Conservation (phyloP, 2,329 filamentous ascomycete species). For the Colletotrichum acutatum region DNA sequence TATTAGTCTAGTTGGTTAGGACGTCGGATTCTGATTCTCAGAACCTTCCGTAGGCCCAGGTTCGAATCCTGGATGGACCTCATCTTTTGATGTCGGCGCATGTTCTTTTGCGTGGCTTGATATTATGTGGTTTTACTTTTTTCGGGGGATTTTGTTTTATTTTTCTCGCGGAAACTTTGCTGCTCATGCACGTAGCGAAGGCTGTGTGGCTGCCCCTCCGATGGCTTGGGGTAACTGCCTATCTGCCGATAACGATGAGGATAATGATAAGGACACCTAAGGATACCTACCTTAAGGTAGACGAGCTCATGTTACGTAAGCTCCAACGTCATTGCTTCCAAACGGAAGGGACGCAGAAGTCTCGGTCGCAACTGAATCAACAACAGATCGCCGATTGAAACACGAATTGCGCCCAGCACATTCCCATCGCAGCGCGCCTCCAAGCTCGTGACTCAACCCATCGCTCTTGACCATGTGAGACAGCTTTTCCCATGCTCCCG, state of each 20-base stretch:
- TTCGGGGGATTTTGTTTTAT: background rate
- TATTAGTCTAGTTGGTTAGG: slow-evolving; percentile 37
- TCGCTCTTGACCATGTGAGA: background rate
- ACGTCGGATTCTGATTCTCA: slow-evolving; percentile 33
- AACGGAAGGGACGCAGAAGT: background rate
- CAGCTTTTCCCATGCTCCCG: background rate
- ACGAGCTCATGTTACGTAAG: background rate
- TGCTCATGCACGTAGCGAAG: slow-evolving; percentile 8
- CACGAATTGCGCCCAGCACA: slow-evolving; percentile 5
- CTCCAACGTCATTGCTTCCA: slow-evolving; percentile 22
- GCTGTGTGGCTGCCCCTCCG: no score
- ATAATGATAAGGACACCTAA: background rate
- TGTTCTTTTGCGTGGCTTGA: background rate
- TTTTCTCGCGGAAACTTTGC: background rate
- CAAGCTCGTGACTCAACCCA: slow-evolving; percentile 6
- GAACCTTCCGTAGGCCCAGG: slow-evolving; percentile 33
- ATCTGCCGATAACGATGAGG: background rate
- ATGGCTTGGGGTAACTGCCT: background rate
- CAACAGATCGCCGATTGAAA: slow-evolving; percentile 26
- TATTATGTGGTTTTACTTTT: background rate
- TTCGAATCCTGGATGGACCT: slow-evolving; percentile 36
- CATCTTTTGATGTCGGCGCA: background rate
- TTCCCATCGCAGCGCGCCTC: slow-evolving; percentile 18
- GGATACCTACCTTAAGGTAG: no score
- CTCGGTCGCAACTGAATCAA: slow-evolving; percentile 7